phyloP scores from a whole-genome alignment of 2,329 filamentous ascomycete genomes.

The Aureobasidium melanogenum region DNA sequence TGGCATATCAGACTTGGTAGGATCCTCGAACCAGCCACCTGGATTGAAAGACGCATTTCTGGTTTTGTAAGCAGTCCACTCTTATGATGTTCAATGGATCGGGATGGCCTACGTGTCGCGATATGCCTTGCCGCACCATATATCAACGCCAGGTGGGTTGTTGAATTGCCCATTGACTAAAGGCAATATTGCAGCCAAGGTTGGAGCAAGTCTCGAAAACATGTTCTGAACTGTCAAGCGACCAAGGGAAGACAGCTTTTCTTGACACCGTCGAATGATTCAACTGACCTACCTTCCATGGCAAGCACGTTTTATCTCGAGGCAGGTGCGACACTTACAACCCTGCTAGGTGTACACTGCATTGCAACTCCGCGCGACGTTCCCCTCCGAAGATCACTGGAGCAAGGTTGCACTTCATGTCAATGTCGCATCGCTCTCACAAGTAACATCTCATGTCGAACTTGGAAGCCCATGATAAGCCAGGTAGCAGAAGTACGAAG shows the following conservation, averaged over 20 bases:
- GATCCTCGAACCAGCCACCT: slow-evolving; percentile 37
- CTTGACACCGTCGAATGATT: background rate
- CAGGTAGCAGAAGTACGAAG: too few species aligned
- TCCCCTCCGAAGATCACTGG: background rate
- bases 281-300: background rate
- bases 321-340: background rate
- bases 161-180: slow-evolving; percentile 13
- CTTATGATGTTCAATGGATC: too few species aligned
- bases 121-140: slow-evolving; percentile 44
- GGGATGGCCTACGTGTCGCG: slow-evolving; percentile 11
- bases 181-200: background rate
- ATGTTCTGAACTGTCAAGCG: background rate
- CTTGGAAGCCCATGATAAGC: too few species aligned
- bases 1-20: slow-evolving; percentile 26
- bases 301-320: background rate
- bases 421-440: background rate
- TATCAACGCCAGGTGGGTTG: slow-evolving; percentile 31
- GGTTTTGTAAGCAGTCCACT: background rate
- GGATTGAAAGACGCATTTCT: slow-evolving; percentile 40
- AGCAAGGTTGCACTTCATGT: background rate
- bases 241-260: background rate
- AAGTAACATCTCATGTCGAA: too few species aligned
- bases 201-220: background rate
- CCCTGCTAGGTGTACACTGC: background rate
- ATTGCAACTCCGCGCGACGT: background rate